Percentiles rank a stretch among this genome's conserved stretches.
Evolutionary conservation across 768 basidiomycete genomes (phyloP).

Genomic region (Termitomyces titanicus): DNA sequence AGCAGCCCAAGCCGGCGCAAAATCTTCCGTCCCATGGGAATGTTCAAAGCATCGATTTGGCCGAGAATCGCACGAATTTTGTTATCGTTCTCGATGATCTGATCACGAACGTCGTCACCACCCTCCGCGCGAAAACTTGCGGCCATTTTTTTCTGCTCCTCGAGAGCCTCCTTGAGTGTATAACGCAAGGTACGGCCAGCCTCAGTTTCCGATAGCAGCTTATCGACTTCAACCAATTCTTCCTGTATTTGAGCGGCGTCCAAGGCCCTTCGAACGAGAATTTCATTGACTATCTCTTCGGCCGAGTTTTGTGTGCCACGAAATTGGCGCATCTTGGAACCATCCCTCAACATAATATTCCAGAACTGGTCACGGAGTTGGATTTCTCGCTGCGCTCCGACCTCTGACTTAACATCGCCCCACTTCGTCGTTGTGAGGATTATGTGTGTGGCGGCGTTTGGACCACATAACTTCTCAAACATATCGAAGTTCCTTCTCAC

Average conservation of each 20-base stretch:
- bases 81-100: slow-evolving; percentile 16
- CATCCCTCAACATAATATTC: slow-evolving; percentile 21
- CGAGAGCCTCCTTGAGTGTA: slow-evolving; percentile 13
- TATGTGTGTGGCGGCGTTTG: slow-evolving; percentile 5
- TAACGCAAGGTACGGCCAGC: slow-evolving; percentile 18
- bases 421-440: slow-evolving; percentile 30
- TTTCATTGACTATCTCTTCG: slow-evolving; percentile 22
- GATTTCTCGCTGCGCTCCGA: slow-evolving; percentile 23
- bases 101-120: slow-evolving; percentile 3
- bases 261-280: slow-evolving; percentile 10
- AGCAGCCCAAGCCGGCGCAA: not conserved
- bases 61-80: slow-evolving; percentile 19
- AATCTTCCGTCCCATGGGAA: slow-evolving; percentile 18
- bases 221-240: slow-evolving; percentile 20
- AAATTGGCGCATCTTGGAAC: slow-evolving; percentile 24
- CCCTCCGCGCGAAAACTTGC: slow-evolving; percentile 9
- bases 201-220: slow-evolving; percentile 18
- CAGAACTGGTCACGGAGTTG: slow-evolving; percentile 29
- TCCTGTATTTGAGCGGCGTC: slow-evolving; percentile 22
- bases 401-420: slow-evolving; percentile 22
- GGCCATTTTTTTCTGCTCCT: slow-evolving; percentile 7
- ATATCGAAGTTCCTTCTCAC: slow-evolving; percentile 13
- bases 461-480: slow-evolving; percentile 14
- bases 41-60: slow-evolving; percentile 19
- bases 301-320: slow-evolving; percentile 18